Conservation (phyloP, 2,329 filamentous ascomycete genomes). For the Clarireedia paspali region DNA sequence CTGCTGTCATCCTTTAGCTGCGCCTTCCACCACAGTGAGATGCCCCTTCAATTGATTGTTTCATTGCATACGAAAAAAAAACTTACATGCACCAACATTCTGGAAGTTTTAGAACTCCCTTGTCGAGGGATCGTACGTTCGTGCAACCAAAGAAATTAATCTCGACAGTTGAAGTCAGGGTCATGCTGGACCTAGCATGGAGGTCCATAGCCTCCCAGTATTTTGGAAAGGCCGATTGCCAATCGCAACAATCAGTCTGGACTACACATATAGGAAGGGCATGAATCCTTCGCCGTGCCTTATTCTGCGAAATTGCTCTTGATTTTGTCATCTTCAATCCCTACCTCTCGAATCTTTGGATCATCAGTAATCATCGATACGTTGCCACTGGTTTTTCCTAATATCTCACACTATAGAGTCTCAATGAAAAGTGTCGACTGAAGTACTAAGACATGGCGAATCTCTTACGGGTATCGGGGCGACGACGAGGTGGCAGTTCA, state of each 20-base stretch:
- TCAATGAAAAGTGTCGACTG: background rate
- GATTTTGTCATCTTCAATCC: conserved; percentile 4
- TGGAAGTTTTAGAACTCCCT: background rate
- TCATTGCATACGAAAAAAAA: background rate
- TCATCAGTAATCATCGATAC: background rate
- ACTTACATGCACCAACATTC: background rate
- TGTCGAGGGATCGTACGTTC: background rate
- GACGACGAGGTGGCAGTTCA: background rate
- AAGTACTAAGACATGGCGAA: conserved; percentile 4
- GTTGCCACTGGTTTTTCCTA: background rate
- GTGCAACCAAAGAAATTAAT: conserved; percentile 1
- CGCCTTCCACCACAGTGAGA: conserved; percentile 1
- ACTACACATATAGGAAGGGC: conserved; percentile 3
- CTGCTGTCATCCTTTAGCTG: conserved; percentile 12
- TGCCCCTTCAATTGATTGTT: conserved; percentile 4
- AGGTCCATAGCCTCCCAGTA: background rate
- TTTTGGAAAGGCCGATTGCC: conserved; percentile 2
- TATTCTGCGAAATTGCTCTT: background rate
- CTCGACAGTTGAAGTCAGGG: background rate
- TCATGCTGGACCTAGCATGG: background rate
- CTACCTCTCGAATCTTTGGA: conserved; percentile 2
- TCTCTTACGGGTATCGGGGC: background rate
- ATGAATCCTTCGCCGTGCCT: conserved; percentile 2
- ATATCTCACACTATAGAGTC: background rate
- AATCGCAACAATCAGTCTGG: conserved; percentile 2